Percentiles rank a stretch among this genome's conserved stretches.
phyloP scores from a whole-genome alignment of 441 rosid genomes.

The Populus hybrid region DNA sequence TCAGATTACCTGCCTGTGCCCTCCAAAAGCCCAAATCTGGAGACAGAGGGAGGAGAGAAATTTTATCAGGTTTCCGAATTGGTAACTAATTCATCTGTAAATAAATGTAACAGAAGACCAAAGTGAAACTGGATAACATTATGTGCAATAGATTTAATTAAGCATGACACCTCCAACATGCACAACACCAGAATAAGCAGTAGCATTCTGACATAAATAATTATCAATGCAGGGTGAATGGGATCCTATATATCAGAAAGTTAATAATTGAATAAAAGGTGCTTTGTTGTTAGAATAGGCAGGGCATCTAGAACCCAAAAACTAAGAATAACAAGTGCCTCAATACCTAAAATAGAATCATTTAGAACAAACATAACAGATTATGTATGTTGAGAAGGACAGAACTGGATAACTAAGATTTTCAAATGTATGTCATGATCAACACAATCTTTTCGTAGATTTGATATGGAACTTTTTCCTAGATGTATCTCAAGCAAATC shows the following conservation, averaged over 20 bases:
- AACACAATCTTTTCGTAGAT: background rate
- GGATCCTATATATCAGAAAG: background rate
- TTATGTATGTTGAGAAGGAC: background rate
- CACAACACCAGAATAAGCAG: background rate
- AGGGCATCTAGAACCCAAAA: background rate
- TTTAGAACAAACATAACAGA: background rate
- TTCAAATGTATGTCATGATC: background rate
- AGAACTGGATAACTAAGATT: background rate
- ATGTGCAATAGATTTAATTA: background rate
- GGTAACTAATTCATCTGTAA: background rate
- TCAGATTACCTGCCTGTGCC: conserved; percentile 55
- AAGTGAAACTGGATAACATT: background rate
- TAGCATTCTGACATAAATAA: background rate
- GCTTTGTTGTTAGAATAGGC: background rate
- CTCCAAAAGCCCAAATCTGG: conserved; percentile 97
- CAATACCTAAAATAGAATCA: background rate
- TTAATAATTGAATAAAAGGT: background rate
- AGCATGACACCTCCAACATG: background rate
- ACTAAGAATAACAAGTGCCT: background rate
- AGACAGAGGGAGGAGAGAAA: background rate
- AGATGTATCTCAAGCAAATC: background rate
- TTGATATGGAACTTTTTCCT: background rate
- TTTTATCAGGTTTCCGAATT: background rate
- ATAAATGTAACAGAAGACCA: background rate
- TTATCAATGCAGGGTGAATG: background rate